phyloP scores from a whole-genome alignment of 805 yeast genomes.

The Candida koratica region DNA sequence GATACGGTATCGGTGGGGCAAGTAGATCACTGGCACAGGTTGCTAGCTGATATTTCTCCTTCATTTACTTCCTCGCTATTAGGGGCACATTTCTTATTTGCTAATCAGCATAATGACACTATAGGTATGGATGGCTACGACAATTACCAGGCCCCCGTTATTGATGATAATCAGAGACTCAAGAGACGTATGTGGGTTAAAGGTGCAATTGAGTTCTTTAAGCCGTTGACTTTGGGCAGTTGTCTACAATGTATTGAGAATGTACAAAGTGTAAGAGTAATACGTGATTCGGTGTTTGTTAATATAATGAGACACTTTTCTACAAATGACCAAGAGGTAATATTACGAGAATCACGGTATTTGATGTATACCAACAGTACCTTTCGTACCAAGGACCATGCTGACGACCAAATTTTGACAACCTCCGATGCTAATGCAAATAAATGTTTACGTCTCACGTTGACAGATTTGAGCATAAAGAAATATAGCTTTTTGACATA shows the following conservation, averaged over 20 bases:
- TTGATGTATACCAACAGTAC: constrained; percentile 56
- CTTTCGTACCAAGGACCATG: neutral
- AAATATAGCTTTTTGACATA: constrained; percentile 73
- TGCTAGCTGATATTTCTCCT: constrained; percentile 11
- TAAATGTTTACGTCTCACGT: neutral
- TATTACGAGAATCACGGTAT: constrained; percentile 50
- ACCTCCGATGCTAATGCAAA: neutral
- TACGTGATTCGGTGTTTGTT: constrained; percentile 45
- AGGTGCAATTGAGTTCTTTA: constrained; percentile 51
- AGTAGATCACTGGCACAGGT: constrained; percentile 17
- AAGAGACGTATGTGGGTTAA: constrained; percentile 75
- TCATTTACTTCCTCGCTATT: neutral
- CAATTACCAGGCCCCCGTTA: constrained; percentile 62
- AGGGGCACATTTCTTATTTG: constrained; percentile 67
- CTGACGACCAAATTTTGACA: neutral
- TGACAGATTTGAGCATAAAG: constrained; percentile 17
- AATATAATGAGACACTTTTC: constrained; percentile 44
- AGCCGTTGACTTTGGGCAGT: constrained; percentile 22
- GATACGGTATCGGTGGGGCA: constrained; percentile 22
- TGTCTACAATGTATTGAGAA: constrained; percentile 51
- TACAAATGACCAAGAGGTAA: constrained; percentile 5
- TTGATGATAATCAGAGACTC: constrained; percentile 23
- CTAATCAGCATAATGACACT: constrained; percentile 50
- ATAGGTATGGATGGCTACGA: constrained; percentile 78
- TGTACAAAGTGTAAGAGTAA: constrained; percentile 37